Base-by-base conservation (phyloP, 441 rosid genomes). In the Raphanus hybrid region DNA sequence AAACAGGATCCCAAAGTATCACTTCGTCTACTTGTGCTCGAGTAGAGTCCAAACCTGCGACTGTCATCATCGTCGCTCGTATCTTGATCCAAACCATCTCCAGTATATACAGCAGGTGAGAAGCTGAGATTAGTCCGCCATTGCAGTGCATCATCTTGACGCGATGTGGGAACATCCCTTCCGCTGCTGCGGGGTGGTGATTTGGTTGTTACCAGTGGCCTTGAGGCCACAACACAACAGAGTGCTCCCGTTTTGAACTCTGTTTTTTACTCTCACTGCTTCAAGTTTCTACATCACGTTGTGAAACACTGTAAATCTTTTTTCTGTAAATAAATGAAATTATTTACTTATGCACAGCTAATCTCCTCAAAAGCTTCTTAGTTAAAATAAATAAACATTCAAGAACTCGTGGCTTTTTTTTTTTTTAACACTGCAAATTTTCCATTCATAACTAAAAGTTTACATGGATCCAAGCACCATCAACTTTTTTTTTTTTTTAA, bases 191-290 rank as follows among this genome's bases (percentile, higher is more conserved):
- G 37, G 4, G 26, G 82, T 57, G 87, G 88, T 27, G 88, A 86
- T 78, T 89, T 90, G 14, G 14, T 58, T 6, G 73, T 75, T 32
- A 79, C 85, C 82, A 85, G 88, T 85, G 90, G 97, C 94, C 98
- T 94, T 87, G 97, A 76, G 82, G 90, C 75, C 97, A 94, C 99
- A 91, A 90, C 89, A 78, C 99, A 92, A 88, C 98, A 94, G 72
- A 91, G 90, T 0, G 93, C 96, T 84, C 98, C 99, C 97, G 90
- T 94, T 85, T 88, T 94, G 75, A 69, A 15, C 64, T 64, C 52
- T 78, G 29, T 52, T 67, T 20, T 2, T 37, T 37, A 37, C 43
- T 37, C 41, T 37, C 43, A 37, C 43, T 29, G 34, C 34, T 4
- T 4, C 32, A 27, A 27, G 3, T 27, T 27, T 27, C 32, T 27